Base-by-base conservation (phyloP, 2,329 filamentous ascomycete species). In the Trichophyton benhamiae region DNA sequence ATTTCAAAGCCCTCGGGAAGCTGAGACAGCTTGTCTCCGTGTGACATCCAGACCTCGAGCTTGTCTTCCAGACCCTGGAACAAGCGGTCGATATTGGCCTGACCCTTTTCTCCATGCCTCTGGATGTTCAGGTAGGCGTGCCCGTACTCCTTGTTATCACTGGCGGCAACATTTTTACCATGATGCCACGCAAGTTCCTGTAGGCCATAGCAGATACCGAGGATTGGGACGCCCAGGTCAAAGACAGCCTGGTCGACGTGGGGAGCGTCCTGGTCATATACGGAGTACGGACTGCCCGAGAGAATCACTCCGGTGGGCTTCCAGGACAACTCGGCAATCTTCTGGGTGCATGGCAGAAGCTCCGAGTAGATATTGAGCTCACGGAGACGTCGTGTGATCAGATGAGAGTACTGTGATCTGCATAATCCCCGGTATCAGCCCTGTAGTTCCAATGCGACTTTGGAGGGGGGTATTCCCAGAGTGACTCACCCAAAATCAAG, bases 291-390 rank as follows among this genome's bases (percentile, higher is more conserved):
- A 46, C 87, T 85, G 64, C 87, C 87, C 7, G 84, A 87, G 8
- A 91, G 78, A 61, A 95, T 87, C 65, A 97, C 85, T 67, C 91
- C 92, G 71, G 87, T 88, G 20, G 92, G 92, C 71, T 85, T 90
- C 79, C 83, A 95, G 55, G 79, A 72, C 38, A 96, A 81, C 61
- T 94, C 88, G 5, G 83, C 78, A 22, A 95, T 75, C 78, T 92
- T 92, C 69, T 87, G 85, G 53, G 87, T 95, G 62, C 91, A 95
- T 22, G 88, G 88, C 49, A 95, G 83, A 86, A 95, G 87, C 78
- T 96, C 91, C 64, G 85, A 85, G 79, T 88, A 96, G 72, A 95
- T 82, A 77, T 87, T 87, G 75, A 95, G 82, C 68, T 87, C 84
- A 67, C 90, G 33, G 46, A 59, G 49, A 17, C 62, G 53, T 48